Base-by-base conservation (phyloP, 345 rosid species). In the Eucalyptus victrix region DNA sequence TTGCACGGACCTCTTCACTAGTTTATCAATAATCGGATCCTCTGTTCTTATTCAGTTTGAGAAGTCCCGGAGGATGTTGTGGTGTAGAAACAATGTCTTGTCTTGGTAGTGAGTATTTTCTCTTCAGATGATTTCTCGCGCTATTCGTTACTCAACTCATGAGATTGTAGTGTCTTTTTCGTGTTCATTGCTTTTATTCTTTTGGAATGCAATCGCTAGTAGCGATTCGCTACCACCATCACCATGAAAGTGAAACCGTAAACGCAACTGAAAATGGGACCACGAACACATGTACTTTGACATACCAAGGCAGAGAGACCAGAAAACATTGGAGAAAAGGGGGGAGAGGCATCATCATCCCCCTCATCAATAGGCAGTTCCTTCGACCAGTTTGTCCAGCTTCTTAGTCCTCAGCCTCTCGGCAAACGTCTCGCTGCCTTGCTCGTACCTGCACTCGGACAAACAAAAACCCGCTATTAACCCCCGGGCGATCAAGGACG, bases 331-430 rank as follows among this genome's bases (percentile, higher is more conserved):
- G 47, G 47, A 26, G 30, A 76, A 17, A 37, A 28, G 32, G 16
- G 9, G 53, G 19, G 12, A 40, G 86, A 80, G 0, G 60, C 44
- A 88, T 49, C 37, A 2, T 62, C 34, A 5, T 5, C 85, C 9
- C 58, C 26, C 5, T 53, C 58, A 21, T 88, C 93, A 92, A 83
- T 90, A 93, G n/a, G 95, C 97, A 86, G 93, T 86, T 26, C 92
- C 94, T 89, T 95, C 97, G 8, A 97, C 94, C 86, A 97, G 93
- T 92, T 96, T 95, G 91, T 89, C 88, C 86, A 95, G 47, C 89
- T 97, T 97, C 92, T 92, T 95, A 91, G 94, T 92, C 90, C 93
- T 94, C 93, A 97, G 90, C 91, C 96, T 94, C 89, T 97, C 98
- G 26, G 95, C 92, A 85, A 92, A 86, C 26, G 90, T 92, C 85